A percentile compares a stretch with the other conserved stretches of the same genome.
Evolutionary conservation across 768 basidiomycete genomes (phyloP).

Genomic region (Lactarius sp.): DNA sequence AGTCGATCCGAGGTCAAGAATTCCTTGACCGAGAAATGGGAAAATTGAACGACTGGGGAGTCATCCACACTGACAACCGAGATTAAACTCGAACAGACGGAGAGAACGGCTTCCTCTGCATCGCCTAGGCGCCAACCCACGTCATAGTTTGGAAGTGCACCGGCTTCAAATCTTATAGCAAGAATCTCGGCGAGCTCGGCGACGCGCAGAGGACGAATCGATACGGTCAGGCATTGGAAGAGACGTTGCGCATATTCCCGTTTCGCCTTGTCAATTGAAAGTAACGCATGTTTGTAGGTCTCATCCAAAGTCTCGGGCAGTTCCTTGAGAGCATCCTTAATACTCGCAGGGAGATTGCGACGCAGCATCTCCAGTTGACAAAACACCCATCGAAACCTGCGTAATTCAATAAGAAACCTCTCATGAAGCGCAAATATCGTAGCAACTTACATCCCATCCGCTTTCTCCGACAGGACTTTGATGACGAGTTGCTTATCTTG

Average conservation of each 20-base stretch:
- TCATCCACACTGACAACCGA: neutral
- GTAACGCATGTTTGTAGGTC: neutral
- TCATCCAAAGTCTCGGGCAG: neutral
- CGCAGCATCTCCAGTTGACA: conserved; percentile 1
- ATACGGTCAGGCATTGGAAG: neutral
- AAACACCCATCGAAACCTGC: conserved; percentile 6
- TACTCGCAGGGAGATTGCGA: neutral
- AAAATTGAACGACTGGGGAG: neutral
- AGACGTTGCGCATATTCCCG: neutral
- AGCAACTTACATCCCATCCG: conserved; percentile 7
- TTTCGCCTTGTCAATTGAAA: neutral
- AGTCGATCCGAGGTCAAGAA: conserved; percentile 9
- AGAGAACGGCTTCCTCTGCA: conserved; percentile 3
- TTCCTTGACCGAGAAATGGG: conserved; percentile 10
- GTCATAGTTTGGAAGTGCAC: neutral
- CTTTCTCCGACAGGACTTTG: neutral
- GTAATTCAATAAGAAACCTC: neutral
- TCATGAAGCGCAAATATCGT: too few species aligned
- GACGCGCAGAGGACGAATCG: conserved; percentile 8
- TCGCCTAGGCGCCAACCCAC: neutral
- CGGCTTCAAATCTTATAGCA: neutral
- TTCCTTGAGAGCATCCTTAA: neutral
- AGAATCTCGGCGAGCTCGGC: conserved; percentile 6
- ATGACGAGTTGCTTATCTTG: neutral
- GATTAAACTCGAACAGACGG: conserved; percentile 9